Evolutionary conservation across 345 rosid genomes (phyloP).

Genomic region (Pelargonium nanum): DNA sequence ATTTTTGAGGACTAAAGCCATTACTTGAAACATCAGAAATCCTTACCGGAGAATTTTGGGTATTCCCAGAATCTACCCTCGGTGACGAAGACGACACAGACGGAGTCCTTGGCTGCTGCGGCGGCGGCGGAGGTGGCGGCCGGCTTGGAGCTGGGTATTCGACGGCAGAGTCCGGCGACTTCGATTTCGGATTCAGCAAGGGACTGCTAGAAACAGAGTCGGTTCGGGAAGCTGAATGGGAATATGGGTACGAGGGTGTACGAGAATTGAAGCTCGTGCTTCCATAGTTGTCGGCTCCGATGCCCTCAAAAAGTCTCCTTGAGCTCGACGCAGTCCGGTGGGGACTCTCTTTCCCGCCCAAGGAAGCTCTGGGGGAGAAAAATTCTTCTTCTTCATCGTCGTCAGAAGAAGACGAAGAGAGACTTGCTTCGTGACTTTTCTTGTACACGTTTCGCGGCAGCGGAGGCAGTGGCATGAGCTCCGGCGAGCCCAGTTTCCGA

Average conservation of each 20-base stretch:
- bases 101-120: background rate
- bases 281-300: conserved; percentile 15
- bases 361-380: conserved; percentile 82
- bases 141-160: background rate
- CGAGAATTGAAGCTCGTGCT: background rate
- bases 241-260: background rate
- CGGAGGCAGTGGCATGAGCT: conserved; percentile 86
- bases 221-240: background rate
- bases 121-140: background rate
- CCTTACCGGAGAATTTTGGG: background rate
- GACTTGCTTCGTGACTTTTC: conserved; percentile 22
- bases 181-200: background rate
- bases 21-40: no score
- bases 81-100: no score
- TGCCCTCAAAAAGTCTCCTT: conserved; percentile 24
- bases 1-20: background rate
- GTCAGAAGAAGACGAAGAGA: conserved; percentile 11
- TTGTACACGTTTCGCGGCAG: conserved; percentile 44
- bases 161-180: background rate
- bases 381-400: conserved; percentile 75
- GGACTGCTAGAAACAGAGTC: background rate
- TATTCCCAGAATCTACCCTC: no score
- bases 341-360: conserved; percentile 41
- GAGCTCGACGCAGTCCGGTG: conserved; percentile 33
- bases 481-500: conserved; percentile 73